A percentile compares a stretch with the other conserved stretches of the same genome.
These are phyloP conservation scores for Fusarium subtropicale DNA, from an alignment of 2,329 filamentous ascomycete species.

Conservation along the genomic window DNA sequence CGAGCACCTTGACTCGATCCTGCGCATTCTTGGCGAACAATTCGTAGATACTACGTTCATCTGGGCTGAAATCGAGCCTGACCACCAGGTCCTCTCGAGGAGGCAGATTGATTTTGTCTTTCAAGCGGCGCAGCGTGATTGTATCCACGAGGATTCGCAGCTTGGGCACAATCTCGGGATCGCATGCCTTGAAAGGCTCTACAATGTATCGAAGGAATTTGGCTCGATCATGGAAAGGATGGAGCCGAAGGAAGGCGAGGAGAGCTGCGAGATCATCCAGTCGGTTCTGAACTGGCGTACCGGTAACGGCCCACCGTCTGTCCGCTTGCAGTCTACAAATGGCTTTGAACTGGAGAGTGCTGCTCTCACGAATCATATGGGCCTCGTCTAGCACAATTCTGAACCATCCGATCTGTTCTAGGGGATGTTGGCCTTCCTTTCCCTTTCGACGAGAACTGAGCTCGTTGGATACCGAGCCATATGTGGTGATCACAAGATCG, in stretches of 20 bases:
- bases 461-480: constrained; percentile 87
- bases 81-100: constrained; percentile 78
- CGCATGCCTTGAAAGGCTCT: constrained; percentile 85
- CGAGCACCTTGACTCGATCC: constrained; percentile 82
- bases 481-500: constrained; percentile 92
- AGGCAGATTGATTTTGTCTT: constrained; percentile 89
- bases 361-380: constrained; percentile 90
- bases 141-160: constrained; percentile 91
- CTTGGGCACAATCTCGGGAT: constrained; percentile 85
- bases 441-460: constrained; percentile 71
- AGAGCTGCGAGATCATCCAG: constrained; percentile 90
- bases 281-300: constrained; percentile 94
- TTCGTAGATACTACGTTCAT: constrained; percentile 83
- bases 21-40: constrained; percentile 85
- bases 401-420: constrained; percentile 89
- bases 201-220: constrained; percentile 85
- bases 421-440: constrained; percentile 70
- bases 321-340: constrained; percentile 83
- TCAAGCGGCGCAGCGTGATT: constrained; percentile 90
- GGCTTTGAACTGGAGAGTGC: constrained; percentile 84
- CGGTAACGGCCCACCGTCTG: constrained; percentile 95
- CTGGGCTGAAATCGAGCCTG: constrained; percentile 77
- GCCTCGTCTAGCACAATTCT: constrained; percentile 94
- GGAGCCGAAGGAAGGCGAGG: constrained; percentile 84
- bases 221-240: constrained; percentile 82